Evolutionary conservation across 139 green algal genomes (phyloP).

Genomic region (Eudorina sp.): DNA sequence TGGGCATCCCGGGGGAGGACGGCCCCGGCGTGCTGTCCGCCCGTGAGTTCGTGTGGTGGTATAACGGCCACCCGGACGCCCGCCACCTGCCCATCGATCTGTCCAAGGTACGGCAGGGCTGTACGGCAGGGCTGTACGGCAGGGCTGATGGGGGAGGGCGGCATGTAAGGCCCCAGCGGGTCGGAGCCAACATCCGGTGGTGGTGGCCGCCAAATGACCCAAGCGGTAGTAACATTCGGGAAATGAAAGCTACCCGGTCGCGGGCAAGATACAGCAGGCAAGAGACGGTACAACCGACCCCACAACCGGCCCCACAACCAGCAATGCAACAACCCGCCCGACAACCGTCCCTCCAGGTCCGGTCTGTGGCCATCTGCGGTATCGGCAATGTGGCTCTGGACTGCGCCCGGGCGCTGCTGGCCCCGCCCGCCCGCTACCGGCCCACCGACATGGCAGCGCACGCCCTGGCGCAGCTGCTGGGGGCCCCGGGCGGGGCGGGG

Average conservation of each 20-base stretch:
- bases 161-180: no score
- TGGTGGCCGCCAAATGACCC: no score
- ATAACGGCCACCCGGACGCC: slow-evolving; percentile 96
- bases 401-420: slow-evolving; percentile 92
- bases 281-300: no score
- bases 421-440: slow-evolving; percentile 38
- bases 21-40: slow-evolving; percentile 82
- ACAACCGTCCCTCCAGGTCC: not conserved
- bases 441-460: slow-evolving; percentile 90
- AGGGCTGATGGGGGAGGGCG: no score
- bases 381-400: slow-evolving; percentile 96
- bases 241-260: no score
- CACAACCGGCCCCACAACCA: no score
- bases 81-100: slow-evolving; percentile 78
- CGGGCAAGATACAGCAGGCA: no score
- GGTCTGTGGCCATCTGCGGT: slow-evolving; percentile 54
- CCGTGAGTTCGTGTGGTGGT: slow-evolving; percentile 98
- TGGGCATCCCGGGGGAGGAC: slow-evolving; percentile 87
- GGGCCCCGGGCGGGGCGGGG: not conserved
- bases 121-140: no score
- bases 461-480: slow-evolving; percentile 76
- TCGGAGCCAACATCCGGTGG: no score
- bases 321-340: no score
- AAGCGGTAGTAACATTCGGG: no score
- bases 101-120: slow-evolving; percentile 20